Percentiles rank a stretch among this genome's conserved stretches.
Conservation (phyloP, 768 basidiomycete genomes). For the Wakefieldia striispora region DNA sequence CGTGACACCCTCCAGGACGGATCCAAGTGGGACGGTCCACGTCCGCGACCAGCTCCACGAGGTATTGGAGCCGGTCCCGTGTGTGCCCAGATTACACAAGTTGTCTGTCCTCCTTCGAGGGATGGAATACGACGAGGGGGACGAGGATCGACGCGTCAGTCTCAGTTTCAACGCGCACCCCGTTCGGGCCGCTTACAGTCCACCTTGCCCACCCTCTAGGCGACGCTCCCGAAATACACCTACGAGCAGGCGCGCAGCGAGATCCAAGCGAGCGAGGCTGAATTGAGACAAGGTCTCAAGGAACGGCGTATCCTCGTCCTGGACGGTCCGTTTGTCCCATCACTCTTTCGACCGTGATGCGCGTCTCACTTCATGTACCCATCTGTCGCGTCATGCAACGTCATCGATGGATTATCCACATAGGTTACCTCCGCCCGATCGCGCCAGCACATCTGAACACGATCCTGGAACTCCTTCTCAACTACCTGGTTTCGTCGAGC, state of each 20-base stretch:
- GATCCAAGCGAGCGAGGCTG: conserved; percentile 81
- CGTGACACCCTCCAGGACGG: conserved; percentile 47
- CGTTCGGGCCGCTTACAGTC: neutral
- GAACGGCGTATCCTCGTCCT: conserved; percentile 72
- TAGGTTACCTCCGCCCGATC: conserved; percentile 75
- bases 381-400: neutral
- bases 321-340: conserved; percentile 45
- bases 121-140: conserved; percentile 65
- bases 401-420: neutral
- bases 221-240: conserved; percentile 40
- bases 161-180: neutral
- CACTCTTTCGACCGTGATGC: neutral
- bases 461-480: conserved; percentile 75
- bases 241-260: conserved; percentile 60
- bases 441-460: conserved; percentile 61
- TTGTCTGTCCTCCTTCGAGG: conserved; percentile 60
- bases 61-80: conserved; percentile 75
- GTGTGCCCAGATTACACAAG: conserved; percentile 75
- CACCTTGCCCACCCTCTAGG: conserved; percentile 13
- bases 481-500: conserved; percentile 62
- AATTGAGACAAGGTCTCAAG: conserved; percentile 62
- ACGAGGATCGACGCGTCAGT: conserved; percentile 40
- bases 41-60: conserved; percentile 82
- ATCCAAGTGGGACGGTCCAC: conserved; percentile 46
- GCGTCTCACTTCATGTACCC: neutral